These are phyloP conservation scores for Arabidopsis thaliana DNA, from an alignment of 345 rosid species.

Conservation along the genomic window TAIR10.1 NC_003070.9:18209501-18210000, in stretches of 20 bases:
- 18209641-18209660: conserved; percentile 78
- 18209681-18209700: conserved; percentile 56
- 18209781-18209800: conserved; percentile 82
- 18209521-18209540: conserved; percentile 81
- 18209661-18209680: conserved; percentile 58
- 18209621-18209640: conserved; percentile 76
- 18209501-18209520: conserved; percentile 84
- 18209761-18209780: conserved; percentile 88
- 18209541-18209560: conserved; percentile 69
- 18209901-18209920: conserved; percentile 53
- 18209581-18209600: conserved; percentile 42
- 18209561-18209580: conserved; percentile 59
- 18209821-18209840: conserved; percentile 94
- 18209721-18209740: conserved; percentile 60
- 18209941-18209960: conserved; percentile 71
- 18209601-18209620: conserved; percentile 45
- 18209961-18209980: conserved; percentile 55
- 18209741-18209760: conserved; percentile 71
- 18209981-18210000: conserved; percentile 37
- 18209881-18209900: conserved; percentile 54
- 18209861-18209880: conserved; percentile 64
- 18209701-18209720: conserved; percentile 80
- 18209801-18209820: conserved; percentile 85
- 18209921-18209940: conserved; percentile 50
- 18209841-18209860: conserved; percentile 74